phyloP scores from a whole-genome alignment of 345 rosid genomes.

The Hibiscus tridactylites region DNA sequence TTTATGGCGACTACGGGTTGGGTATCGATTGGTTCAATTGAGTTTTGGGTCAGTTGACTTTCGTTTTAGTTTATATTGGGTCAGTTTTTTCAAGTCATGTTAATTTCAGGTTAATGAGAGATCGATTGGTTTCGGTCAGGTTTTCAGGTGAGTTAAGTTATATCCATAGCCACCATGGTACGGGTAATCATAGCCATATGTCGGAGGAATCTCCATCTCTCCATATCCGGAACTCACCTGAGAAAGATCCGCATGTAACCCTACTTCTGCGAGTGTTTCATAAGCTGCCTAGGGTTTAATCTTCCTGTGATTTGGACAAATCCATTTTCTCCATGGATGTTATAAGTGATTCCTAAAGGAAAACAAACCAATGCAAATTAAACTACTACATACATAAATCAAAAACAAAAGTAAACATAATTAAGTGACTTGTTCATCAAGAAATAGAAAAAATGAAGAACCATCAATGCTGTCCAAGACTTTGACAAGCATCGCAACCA shows the following conservation, averaged over 20 bases:
- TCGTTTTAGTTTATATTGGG: too few relatives aligned
- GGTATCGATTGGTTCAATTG: too few relatives aligned
- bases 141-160: neutral
- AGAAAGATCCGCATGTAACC: neutral
- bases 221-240: neutral
- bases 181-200: neutral
- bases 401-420: neutral
- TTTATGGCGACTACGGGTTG: too few relatives aligned
- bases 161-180: neutral
- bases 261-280: neutral
- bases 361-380: neutral
- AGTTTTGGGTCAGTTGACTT: too few relatives aligned
- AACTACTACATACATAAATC: neutral
- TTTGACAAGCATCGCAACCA: neutral
- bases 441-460: neutral
- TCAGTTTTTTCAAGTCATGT: too few relatives aligned
- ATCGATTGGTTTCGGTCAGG: neutral
- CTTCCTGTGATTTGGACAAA: conserved; percentile 1
- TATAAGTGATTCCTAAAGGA: conserved; percentile 3
- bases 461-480: neutral
- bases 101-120: too few relatives aligned
- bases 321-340: neutral
- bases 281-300: neutral
- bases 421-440: neutral
- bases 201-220: neutral